phyloP scores from a whole-genome alignment of 179 eudicot genomes.

The Nepenthes alata region DNA sequence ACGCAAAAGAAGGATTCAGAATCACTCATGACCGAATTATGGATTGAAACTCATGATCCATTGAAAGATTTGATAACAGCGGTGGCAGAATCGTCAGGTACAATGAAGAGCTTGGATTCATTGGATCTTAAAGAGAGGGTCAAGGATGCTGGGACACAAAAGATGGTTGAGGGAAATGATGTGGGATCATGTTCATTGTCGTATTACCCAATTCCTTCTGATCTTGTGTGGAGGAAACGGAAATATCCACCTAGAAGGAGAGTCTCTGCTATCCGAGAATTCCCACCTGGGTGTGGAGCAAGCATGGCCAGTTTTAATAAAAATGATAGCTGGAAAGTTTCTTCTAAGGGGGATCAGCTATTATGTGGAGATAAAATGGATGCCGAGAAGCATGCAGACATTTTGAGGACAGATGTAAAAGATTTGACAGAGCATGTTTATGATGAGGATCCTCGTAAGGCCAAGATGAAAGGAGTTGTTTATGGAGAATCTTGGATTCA shows the following conservation, averaged over 20 bases:
- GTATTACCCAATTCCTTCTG: slow-evolving; percentile 6
- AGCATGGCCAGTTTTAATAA: slow-evolving; percentile 17
- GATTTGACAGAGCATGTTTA: slow-evolving; percentile 5
- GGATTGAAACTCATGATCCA: neutral
- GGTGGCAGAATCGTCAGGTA: neutral
- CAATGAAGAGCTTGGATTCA: neutral
- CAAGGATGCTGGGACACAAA: neutral
- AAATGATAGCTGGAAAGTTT: slow-evolving; percentile 4
- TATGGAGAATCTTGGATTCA: slow-evolving; percentile 5
- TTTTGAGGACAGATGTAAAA: neutral
- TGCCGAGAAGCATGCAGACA: slow-evolving; percentile 1
- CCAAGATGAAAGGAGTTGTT: slow-evolving; percentile 7
- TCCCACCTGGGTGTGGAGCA: slow-evolving; percentile 53
- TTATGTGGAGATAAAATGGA: slow-evolving; percentile 4
- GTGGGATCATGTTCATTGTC: neutral
- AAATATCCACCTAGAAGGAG: slow-evolving; percentile 24
- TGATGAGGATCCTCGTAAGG: slow-evolving; percentile 7
- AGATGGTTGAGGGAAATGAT: neutral
- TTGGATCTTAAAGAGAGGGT: neutral
- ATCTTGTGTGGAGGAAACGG: slow-evolving; percentile 5
- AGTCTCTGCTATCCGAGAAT: slow-evolving; percentile 37
- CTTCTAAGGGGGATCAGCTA: slow-evolving; percentile 5
- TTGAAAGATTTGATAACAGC: neutral
- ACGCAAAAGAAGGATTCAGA: neutral
- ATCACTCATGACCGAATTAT: neutral